Conservation (phyloP, 1,284 basidiomycete species). For the Ceratobasidium papillatum region DNA sequence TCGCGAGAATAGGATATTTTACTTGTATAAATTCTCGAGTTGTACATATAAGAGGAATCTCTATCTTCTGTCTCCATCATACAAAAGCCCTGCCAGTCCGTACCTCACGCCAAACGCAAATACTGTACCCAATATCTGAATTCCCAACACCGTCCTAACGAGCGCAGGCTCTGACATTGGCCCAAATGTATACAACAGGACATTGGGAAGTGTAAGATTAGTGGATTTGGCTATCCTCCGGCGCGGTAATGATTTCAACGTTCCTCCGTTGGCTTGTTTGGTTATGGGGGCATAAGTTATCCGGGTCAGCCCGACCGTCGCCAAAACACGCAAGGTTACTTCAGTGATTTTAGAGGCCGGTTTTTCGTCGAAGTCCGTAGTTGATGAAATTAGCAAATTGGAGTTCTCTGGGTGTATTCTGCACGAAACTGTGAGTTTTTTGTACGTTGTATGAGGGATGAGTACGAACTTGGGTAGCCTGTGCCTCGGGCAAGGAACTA, state of each 20-base stretch:
- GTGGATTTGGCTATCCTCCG: conserved; percentile 57
- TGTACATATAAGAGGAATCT: conserved; percentile 20
- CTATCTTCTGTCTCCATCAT: conserved; percentile 86
- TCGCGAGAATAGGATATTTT: not conserved
- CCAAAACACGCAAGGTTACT: conserved; percentile 66
- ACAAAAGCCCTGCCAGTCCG: conserved; percentile 84
- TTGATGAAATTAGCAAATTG: conserved; percentile 73
- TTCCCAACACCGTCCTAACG: conserved; percentile 71
- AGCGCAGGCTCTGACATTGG: conserved; percentile 83
- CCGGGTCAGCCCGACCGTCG: conserved; percentile 70
- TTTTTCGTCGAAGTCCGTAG: conserved; percentile 60
- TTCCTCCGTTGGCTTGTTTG: conserved; percentile 17
- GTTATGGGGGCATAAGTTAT: conserved; percentile 65
- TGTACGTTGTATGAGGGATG: conserved; percentile 7
- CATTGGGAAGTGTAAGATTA: conserved; percentile 90
- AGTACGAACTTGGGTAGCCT: conserved; percentile 80
- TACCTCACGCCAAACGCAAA: conserved; percentile 87
- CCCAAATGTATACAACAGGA: conserved; percentile 78
- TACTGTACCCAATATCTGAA: conserved; percentile 72
- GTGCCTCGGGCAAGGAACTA: conserved; percentile 94
- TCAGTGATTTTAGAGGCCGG: conserved; percentile 61
- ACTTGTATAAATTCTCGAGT: not conserved
- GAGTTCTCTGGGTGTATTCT: conserved; percentile 80
- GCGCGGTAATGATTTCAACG: not conserved
- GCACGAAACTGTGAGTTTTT: not conserved